A percentile compares a stretch with the other conserved stretches of the same genome.
Conservation (phyloP, 192 early-diverging fungal genomes). For the Coemansia sp. region DNA sequence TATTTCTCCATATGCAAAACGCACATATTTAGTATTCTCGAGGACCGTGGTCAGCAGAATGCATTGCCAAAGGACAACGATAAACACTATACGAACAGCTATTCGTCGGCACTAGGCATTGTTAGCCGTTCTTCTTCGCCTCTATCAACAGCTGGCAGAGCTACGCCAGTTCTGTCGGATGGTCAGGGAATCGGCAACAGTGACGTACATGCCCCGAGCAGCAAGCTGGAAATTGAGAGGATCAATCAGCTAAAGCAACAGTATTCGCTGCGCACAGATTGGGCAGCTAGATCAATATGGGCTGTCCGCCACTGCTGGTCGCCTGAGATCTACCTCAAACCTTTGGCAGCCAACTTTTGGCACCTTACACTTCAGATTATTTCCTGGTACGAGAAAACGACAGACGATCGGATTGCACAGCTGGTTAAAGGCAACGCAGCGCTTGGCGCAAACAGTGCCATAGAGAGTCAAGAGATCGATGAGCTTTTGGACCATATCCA, state of each 20-base stretch:
- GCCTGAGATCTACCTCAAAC: slow-evolving; percentile 28
- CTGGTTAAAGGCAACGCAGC: slow-evolving; percentile 10
- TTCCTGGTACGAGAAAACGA: slow-evolving; percentile 19
- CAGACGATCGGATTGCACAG: slow-evolving; percentile 9
- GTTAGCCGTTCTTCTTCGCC: background rate
- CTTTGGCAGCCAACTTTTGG: slow-evolving; percentile 37
- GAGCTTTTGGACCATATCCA: slow-evolving; percentile 25
- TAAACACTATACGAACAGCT: background rate
- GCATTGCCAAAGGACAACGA: background rate
- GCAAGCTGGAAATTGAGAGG: background rate
- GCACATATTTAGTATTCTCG: slow-evolving; percentile 25
- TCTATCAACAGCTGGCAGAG: background rate
- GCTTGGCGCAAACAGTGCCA: background rate
- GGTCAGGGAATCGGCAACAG: background rate
- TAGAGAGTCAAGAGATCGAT: slow-evolving; percentile 8
- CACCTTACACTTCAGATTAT: slow-evolving; percentile 43
- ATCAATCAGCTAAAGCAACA: slow-evolving; percentile 1
- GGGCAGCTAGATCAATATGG: slow-evolving; percentile 20
- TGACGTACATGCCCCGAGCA: background rate
- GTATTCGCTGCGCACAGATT: slow-evolving; percentile 14
- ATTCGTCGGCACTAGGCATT: background rate
- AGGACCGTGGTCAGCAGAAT: background rate
- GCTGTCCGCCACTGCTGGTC: slow-evolving; percentile 34
- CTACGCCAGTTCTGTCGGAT: background rate
- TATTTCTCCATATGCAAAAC: slow-evolving; percentile 44